Base-by-base conservation (phyloP, 345 rosid genomes). In the Lepidium sativum region DNA sequence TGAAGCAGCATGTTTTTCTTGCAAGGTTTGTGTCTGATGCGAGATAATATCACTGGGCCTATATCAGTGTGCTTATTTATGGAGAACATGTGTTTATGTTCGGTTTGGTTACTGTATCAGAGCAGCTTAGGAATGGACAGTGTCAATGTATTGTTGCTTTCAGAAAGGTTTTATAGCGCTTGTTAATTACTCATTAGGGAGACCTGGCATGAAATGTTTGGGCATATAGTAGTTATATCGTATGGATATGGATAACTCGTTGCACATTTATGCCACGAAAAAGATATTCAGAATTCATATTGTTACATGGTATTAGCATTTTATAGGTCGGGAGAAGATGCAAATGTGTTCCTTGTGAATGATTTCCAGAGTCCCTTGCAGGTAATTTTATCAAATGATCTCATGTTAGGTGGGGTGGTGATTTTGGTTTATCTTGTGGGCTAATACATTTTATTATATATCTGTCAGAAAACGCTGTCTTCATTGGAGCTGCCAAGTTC, bases 401-500 rank as follows among this genome's bases (percentile, higher is more conserved):
- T 50, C 20, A 48, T 60, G 42, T 29, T 43, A 45, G 38, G 18
- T 58, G 42, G 13, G 54, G 37, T 53, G 31, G 38, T 54, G 23
- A 29, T 60, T 60, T 52, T 67, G 13, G 14, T 53, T 43, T 53
- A 54, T 67, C 8, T 35, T 53, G 21, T 47, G 32, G 17, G 59
- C 59, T 67, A 60, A 53, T 54, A 74, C 37, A 61, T 60, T 21
- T 35, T 69, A 71, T 79, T 42, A 54, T 70, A 48, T 68, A 71
- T 70, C 63, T 42, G 29, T 60, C 79, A 88, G 99, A 81, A 75
- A 80, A 91, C 92, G 35, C 78, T 95, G 63, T 91, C 96, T 65
- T 95, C 97, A 64, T 79, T 91, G 84, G 95, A 86, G 88, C 77
- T 95, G 68, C 95, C 99, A 51, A 75, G 84, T 78, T 81, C 88